Conservation (phyloP, 192 early-diverging fungal species). For the Phlyctochytrium bullatum region DNA sequence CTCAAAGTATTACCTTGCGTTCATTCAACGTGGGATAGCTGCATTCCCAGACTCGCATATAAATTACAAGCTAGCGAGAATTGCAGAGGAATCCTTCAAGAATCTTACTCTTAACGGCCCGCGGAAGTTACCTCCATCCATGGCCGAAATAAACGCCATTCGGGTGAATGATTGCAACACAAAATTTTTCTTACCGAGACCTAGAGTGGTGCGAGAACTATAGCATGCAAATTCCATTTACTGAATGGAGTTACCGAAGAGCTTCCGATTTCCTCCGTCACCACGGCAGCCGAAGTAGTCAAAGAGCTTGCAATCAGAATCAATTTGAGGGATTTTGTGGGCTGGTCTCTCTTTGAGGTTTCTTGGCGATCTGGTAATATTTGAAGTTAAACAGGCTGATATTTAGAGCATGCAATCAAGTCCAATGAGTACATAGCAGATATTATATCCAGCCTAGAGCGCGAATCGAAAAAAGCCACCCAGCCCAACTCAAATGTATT, state of each 20-base stretch:
- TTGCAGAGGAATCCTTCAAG: conserved; percentile 34
- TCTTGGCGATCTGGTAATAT: conserved; percentile 19
- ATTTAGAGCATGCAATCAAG: conserved; percentile 39
- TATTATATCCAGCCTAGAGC: conserved; percentile 42
- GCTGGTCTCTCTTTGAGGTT: conserved; percentile 53
- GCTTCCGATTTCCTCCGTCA: conserved; percentile 35
- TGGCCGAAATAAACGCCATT: conserved; percentile 31
- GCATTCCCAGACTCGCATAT: conserved; percentile 14
- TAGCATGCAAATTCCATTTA: conserved; percentile 40
- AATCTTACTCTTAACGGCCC: conserved; percentile 40
- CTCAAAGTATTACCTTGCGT: conserved; percentile 43
- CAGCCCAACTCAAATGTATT: neutral
- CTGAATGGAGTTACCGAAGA: conserved; percentile 42
- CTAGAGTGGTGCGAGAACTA: conserved; percentile 20
- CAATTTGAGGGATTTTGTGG: conserved; percentile 42
- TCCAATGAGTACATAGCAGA: conserved; percentile 55
- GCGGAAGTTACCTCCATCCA: conserved; percentile 39
- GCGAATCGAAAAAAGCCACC: conserved; percentile 24
- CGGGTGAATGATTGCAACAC: conserved; percentile 17
- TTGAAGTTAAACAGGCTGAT: neutral
- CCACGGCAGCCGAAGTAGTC: conserved; percentile 49
- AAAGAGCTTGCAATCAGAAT: conserved; percentile 47
- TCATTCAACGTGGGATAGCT: conserved; percentile 30
- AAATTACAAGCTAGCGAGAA: conserved; percentile 10
- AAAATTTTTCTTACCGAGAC: conserved; percentile 10